Evolutionary conservation across 1,284 basidiomycete species (phyloP).

Genomic region (Sanguinoderma infundibulare): DNA sequence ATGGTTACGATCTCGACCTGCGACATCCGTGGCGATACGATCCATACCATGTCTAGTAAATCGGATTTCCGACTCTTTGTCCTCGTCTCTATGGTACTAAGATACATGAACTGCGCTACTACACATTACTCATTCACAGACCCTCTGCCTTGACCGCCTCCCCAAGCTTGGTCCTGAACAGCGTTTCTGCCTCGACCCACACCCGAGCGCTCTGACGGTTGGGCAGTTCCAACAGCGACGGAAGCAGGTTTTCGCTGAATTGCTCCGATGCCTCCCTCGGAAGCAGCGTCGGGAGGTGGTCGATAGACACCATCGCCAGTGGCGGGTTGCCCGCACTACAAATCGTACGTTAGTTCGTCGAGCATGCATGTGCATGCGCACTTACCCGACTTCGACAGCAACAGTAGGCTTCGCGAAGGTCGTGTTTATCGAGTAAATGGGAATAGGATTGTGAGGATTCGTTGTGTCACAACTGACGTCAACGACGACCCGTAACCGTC

Average conservation of each 20-base stretch:
- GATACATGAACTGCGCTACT: conserved; percentile 1
- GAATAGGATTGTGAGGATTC: conserved; percentile 98
- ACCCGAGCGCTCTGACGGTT: conserved; percentile 71
- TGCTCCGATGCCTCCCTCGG: conserved; percentile 97
- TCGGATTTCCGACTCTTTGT: not conserved
- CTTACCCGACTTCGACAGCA: conserved; percentile 80
- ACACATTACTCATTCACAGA: conserved; percentile 16
- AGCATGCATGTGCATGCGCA: conserved; percentile 18
- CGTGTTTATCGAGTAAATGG: conserved; percentile 95
- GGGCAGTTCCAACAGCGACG: conserved; percentile 84
- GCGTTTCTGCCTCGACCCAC: conserved; percentile 89
- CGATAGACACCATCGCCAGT: conserved; percentile 93
- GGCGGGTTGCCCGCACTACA: conserved; percentile 61
- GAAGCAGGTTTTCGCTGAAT: conserved; percentile 90
- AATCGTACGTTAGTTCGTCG: conserved; percentile 11
- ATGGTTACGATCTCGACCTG: conserved; percentile 2
- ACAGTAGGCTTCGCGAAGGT: conserved; percentile 96
- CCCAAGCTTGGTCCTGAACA: conserved; percentile 82
- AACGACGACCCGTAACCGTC: conserved; percentile 86
- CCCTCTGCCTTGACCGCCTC: conserved; percentile 57
- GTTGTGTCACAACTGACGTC: conserved; percentile 99
- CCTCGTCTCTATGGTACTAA: conserved; percentile 4
- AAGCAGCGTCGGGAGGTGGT: conserved; percentile 95
- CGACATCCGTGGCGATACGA: not conserved
- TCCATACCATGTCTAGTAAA: not conserved